phyloP scores from a whole-genome alignment of 2,329 filamentous ascomycete genomes.

The Arthrocladium fulminans region DNA sequence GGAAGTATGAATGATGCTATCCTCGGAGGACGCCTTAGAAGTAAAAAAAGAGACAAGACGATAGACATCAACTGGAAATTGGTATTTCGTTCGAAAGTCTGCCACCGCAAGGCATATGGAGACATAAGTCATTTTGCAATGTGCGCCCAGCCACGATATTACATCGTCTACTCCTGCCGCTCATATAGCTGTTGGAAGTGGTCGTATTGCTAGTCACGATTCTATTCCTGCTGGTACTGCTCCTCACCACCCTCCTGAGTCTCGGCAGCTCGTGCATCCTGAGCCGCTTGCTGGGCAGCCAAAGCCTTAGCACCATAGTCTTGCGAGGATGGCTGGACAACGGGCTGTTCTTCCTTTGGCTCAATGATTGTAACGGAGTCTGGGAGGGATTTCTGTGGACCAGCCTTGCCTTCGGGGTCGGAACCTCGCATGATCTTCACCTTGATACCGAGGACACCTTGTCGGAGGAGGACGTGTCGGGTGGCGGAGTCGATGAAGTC shows the following conservation, averaged over 20 bases:
- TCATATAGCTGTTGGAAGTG: neutral
- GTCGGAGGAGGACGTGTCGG: conserved; percentile 97
- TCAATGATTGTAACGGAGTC: conserved; percentile 99
- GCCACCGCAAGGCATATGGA: no score
- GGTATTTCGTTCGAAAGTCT: no score
- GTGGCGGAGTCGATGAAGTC: conserved; percentile 99
- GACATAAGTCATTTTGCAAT: no score
- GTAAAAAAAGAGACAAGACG: no score
- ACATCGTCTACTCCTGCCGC: neutral
- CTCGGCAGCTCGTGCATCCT: conserved; percentile 50
- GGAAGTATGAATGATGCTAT: no score
- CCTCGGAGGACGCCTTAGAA: no score
- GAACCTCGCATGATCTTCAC: conserved; percentile 99
- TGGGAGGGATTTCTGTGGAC: conserved; percentile 92
- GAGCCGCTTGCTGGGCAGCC: conserved; percentile 49
- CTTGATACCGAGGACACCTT: conserved; percentile 99
- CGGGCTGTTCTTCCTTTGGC: conserved; percentile 97
- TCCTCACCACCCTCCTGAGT: conserved; percentile 34
- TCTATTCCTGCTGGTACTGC: conserved; percentile 40
- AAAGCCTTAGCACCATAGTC: conserved; percentile 95
- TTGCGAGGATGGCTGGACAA: conserved; percentile 91
- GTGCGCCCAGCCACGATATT: neutral
- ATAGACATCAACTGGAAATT: no score
- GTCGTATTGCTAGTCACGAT: conserved; percentile 2
- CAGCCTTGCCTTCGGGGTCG: conserved; percentile 98